Base-by-base conservation (phyloP, 257 asterid genomes). In the Knoxia roxburghii region DNA sequence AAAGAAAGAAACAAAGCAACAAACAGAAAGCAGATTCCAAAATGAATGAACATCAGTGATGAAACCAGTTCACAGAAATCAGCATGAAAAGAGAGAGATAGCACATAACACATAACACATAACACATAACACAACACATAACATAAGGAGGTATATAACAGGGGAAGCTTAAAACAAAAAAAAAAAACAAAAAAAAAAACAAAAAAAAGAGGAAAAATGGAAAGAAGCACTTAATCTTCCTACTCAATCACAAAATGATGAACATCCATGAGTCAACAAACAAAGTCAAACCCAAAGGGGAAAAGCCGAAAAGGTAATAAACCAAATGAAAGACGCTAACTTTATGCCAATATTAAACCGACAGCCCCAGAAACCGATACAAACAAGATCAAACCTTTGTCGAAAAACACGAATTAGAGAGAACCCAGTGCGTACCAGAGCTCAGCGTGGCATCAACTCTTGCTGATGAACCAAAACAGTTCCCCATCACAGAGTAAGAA, bases 371-470 rank as follows among this genome's bases (percentile, higher is more conserved):
- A 66, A 49, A 46, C 30, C 23, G 11, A 26, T 27, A 33, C 53
- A 46, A 48, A 59, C 49, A 49, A 66, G 30, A 61, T 10, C 46
- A 46, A 0, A 39, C 39, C 45, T 24, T 37, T 61, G 13, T 48
- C n/a, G 8, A 14, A 57, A 17, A 56, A 35, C 46, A 43, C 62
- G 15, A n/a, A 49, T 2, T 1, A 37, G 24, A 24, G 30, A 67
- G 30, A 53, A 48, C 12, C 15, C 30, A 33, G 9, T 4, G 41
- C 41, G 68, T 84, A 91, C 98, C 97, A 67, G 91, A 73, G 87
- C 89, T 89, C 73, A 81, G 80, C 68, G 91, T 67, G 14, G 98
- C 84, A 73, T 89, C 98, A 79, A 89, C 89, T 86, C 80, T 87
- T 7, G 97, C 92, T 1, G 98, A 77, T 39, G 95, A 83, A 80